Percentiles rank a stretch among this genome's conserved stretches.
Evolutionary conservation across 306 rosid genomes (phyloP).

Genomic region (Cucurbita maxima): DNA sequence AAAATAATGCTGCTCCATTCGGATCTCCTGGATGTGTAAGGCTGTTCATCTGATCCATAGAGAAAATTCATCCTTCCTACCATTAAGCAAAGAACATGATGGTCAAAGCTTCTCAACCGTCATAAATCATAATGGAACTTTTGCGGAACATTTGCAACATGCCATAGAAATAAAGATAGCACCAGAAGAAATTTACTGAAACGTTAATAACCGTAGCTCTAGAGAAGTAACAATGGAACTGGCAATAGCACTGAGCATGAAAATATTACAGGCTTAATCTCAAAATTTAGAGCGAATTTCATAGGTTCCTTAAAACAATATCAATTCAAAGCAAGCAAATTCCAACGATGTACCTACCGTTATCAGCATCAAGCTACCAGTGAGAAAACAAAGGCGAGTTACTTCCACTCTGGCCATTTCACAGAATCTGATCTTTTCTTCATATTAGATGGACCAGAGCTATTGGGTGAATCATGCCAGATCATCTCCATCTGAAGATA

Average conservation of each 20-base stretch:
- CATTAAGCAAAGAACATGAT: not conserved
- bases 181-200: not conserved
- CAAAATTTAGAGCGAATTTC: not conserved
- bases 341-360: conserved; percentile 4
- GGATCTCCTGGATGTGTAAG: not conserved
- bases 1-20: not conserved
- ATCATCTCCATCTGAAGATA: conserved; percentile 71
- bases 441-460: conserved; percentile 38
- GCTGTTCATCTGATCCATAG: not conserved
- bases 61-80: not conserved
- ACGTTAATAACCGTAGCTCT: not conserved
- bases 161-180: not conserved
- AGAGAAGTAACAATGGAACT: not conserved
- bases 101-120: not conserved
- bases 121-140: not conserved
- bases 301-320: not conserved
- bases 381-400: conserved; percentile 8
- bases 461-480: conserved; percentile 57
- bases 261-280: not conserved
- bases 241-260: not conserved
- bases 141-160: not conserved
- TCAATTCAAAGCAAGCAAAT: not conserved
- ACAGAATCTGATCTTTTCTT: conserved; percentile 39
- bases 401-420: conserved; percentile 78
- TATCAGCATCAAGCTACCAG: conserved; percentile 5